Conservation (phyloP, 1,284 basidiomycete genomes). For the Neotropicomus parvogracilis region DNA sequence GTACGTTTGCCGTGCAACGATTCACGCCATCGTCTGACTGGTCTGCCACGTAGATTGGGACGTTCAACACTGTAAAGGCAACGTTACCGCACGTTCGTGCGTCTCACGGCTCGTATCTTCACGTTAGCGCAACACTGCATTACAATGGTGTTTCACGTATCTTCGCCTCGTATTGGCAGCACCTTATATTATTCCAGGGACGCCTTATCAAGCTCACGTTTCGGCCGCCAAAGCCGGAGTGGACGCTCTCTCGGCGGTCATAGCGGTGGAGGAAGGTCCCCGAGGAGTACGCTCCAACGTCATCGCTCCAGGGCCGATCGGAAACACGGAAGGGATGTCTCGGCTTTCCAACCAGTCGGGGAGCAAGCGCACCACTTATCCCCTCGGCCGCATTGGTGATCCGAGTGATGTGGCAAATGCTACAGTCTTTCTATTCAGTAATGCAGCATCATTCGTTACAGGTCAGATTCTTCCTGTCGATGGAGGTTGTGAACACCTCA, state of each 20-base stretch:
- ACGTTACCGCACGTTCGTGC: conserved; percentile 73
- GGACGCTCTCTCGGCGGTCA: conserved; percentile 79
- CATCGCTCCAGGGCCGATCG: conserved; percentile 86
- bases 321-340: conserved; percentile 77
- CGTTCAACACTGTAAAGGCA: conserved; percentile 93
- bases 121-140: conserved; percentile 90
- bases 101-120: conserved; percentile 81
- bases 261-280: conserved; percentile 93
- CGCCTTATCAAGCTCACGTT: conserved; percentile 91
- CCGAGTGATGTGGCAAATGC: conserved; percentile 78
- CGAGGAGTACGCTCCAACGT: conserved; percentile 93
- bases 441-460: conserved; percentile 79
- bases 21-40: not conserved
- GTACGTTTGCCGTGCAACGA: conserved; percentile 39
- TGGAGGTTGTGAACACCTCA: conserved; percentile 60
- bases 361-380: conserved; percentile 33
- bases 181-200: conserved; percentile 41
- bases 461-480: conserved; percentile 71
- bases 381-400: conserved; percentile 65
- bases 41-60: conserved; percentile 67
- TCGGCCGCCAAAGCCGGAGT: conserved; percentile 94
- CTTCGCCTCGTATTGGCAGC: conserved; percentile 3
- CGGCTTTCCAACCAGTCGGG: conserved; percentile 49
- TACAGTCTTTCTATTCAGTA: conserved; percentile 85
- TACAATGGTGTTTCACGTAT: conserved; percentile 58